Evolutionary conservation across 75 land plant genomes (phyloP).

Genomic region (Larix kaempferi): DNA sequence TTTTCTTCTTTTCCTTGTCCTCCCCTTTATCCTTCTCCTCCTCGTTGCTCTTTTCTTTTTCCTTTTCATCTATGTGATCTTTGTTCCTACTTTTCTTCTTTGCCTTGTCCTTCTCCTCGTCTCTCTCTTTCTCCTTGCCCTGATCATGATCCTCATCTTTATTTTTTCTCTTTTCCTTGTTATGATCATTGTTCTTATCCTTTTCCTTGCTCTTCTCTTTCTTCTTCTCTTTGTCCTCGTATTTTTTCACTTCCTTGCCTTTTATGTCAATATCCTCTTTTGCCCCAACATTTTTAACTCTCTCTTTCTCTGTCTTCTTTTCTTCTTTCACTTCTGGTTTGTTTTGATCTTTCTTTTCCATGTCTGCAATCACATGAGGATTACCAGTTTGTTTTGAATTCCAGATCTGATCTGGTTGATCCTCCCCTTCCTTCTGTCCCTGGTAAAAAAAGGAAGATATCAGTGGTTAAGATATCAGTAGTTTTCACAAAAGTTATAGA

Average conservation of each 20-base stretch:
- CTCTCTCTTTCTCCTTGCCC: too few relatives aligned
- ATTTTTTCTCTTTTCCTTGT: background rate
- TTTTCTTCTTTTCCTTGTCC: background rate
- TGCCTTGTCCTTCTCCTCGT: too few relatives aligned
- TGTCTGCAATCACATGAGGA: background rate
- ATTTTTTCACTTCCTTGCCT: background rate
- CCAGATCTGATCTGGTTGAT: too few relatives aligned
- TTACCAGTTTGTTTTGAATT: too few relatives aligned
- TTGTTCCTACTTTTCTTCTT: too few relatives aligned
- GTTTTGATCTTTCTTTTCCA: background rate
- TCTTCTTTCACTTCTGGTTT: background rate
- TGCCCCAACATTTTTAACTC: background rate
- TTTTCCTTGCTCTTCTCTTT: background rate
- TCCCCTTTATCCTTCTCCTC: too few relatives aligned
- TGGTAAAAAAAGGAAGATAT: background rate
- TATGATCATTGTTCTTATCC: background rate
- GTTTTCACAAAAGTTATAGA: background rate
- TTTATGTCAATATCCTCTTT: background rate
- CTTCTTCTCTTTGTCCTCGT: background rate
- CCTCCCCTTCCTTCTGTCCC: slow-evolving; percentile 1
- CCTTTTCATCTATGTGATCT: too few relatives aligned
- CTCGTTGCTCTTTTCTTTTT: too few relatives aligned
- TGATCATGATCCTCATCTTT: too few relatives aligned
- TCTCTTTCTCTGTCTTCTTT: background rate
- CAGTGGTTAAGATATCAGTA: background rate